Percentiles rank a stretch among this genome's conserved stretches.
Evolutionary conservation across 768 basidiomycete genomes (phyloP).

Genomic region (Melanogaster broomeanus): DNA sequence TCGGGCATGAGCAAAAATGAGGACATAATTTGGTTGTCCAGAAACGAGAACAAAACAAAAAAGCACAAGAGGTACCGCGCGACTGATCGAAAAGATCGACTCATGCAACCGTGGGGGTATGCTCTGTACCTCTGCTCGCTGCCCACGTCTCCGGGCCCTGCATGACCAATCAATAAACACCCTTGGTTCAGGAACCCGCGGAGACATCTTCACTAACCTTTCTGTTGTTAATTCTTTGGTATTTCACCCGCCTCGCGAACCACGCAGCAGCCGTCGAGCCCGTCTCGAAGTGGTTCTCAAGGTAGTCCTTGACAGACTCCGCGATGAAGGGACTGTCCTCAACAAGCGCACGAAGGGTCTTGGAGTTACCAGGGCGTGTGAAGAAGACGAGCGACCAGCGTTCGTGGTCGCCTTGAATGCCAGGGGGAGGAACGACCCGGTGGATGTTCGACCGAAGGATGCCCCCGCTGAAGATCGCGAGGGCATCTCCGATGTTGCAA

Average conservation of each 20-base stretch:
- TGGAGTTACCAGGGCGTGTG: slow-evolving; percentile 57
- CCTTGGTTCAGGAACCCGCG: neutral
- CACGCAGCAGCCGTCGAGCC: slow-evolving; percentile 41
- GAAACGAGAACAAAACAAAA: neutral
- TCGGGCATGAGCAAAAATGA: too few species aligned
- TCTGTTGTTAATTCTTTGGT: slow-evolving; percentile 43
- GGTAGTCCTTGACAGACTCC: slow-evolving; percentile 36
- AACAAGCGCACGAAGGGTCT: slow-evolving; percentile 50
- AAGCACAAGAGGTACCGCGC: too few species aligned
- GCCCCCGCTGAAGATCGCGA: slow-evolving; percentile 63
- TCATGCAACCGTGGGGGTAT: slow-evolving; percentile 22
- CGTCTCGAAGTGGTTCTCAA: slow-evolving; percentile 40
- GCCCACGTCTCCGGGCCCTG: slow-evolving; percentile 35
- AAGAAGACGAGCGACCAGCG: slow-evolving; percentile 75
- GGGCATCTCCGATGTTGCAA: slow-evolving; percentile 64
- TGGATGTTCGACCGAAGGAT: slow-evolving; percentile 68
- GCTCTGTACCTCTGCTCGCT: slow-evolving; percentile 31
- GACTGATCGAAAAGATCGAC: neutral
- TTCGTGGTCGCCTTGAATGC: slow-evolving; percentile 49
- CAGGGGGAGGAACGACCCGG: slow-evolving; percentile 64
- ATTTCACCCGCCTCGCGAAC: slow-evolving; percentile 42
- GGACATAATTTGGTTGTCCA: too few species aligned
- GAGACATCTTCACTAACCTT: slow-evolving; percentile 31
- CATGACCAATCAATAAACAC: neutral
- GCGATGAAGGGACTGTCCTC: slow-evolving; percentile 55